A percentile compares a stretch with the other conserved stretches of the same genome.
These are phyloP conservation scores for Linderniella brevidens DNA, from an alignment of 257 asterid genomes.

Conservation along the genomic window DNA sequence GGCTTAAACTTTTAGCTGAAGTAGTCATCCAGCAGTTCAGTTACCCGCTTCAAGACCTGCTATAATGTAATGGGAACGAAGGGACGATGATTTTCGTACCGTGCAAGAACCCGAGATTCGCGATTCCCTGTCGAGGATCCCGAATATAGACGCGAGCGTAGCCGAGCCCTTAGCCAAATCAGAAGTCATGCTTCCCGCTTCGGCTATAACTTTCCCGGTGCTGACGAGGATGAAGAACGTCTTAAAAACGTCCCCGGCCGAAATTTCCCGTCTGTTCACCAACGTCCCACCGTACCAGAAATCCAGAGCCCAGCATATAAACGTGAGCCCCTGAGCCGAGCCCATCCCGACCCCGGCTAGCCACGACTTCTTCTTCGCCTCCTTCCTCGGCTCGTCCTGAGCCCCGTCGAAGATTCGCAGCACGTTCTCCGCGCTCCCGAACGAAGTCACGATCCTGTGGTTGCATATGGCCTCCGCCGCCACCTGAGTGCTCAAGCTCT, in stretches of 20 bases:
- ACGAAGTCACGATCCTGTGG: constrained; percentile 65
- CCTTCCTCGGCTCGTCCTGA: constrained; percentile 53
- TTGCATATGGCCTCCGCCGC: constrained; percentile 92
- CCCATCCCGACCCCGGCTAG: constrained; percentile 75
- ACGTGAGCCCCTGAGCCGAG: constrained; percentile 62
- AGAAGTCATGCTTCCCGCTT: constrained; percentile 79
- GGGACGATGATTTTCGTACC: too few relatives aligned
- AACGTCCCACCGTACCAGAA: constrained; percentile 90
- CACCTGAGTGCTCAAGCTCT: constrained; percentile 63
- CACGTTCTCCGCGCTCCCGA: constrained; percentile 56
- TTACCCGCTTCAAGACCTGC: too few relatives aligned
- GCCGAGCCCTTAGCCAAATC: constrained; percentile 70
- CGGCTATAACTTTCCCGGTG: constrained; percentile 83
- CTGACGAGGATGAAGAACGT: constrained; percentile 79
- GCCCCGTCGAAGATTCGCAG: constrained; percentile 57
- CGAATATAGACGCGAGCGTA: constrained; percentile 62
- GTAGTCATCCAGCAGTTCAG: too few relatives aligned
- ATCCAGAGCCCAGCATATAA: constrained; percentile 61
- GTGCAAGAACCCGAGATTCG: too few relatives aligned
- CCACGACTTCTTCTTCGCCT: constrained; percentile 75
- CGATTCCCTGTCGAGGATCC: constrained; percentile 37
- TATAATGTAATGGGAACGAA: too few relatives aligned
- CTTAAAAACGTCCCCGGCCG: constrained; percentile 50
- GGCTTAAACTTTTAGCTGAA: too few relatives aligned
- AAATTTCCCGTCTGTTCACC: constrained; percentile 34